Percentiles rank a stretch among this genome's conserved stretches.
Conservation (phyloP, 768 basidiomycete species). For the Strobilomyces dryophilus region DNA sequence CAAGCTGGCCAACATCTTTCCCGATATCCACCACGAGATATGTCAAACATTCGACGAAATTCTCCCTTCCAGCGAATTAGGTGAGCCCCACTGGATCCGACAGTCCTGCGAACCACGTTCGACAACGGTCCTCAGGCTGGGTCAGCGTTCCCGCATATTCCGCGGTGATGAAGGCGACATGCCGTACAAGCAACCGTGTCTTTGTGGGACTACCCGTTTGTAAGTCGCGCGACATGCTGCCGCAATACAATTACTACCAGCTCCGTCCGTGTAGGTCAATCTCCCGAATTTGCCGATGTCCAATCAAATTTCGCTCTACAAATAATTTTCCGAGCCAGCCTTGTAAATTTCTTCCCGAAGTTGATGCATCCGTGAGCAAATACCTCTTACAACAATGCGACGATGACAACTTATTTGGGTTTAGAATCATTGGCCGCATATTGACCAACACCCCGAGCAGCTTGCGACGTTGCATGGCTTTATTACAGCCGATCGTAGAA, state of each 20-base stretch:
- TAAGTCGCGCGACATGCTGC: conserved; percentile 16
- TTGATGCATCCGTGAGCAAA: conserved; percentile 32
- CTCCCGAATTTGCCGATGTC: conserved; percentile 33
- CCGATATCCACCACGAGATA: conserved; percentile 34
- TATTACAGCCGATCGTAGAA: conserved; percentile 31
- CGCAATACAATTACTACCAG: conserved; percentile 3
- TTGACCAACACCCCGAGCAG: conserved; percentile 32
- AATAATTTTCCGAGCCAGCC: conserved; percentile 28
- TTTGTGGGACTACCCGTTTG: conserved; percentile 39
- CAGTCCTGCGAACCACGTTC: conserved; percentile 9
- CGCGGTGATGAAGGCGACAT: conserved; percentile 30
- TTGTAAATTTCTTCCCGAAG: conserved; percentile 34
- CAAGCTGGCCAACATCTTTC: conserved; percentile 32
- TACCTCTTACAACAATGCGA: conserved; percentile 2
- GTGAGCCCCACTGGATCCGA: conserved; percentile 10
- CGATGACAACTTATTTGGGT: conserved; percentile 12
- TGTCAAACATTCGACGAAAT: conserved; percentile 27
- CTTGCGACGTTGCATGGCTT: conserved; percentile 26
- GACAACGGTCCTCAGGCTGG: conserved; percentile 26
- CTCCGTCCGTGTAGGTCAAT: conserved; percentile 28
- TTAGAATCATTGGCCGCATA: conserved; percentile 30
- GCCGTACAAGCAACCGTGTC: conserved; percentile 38
- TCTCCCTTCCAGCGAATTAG: conserved; percentile 18
- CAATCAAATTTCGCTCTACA: conserved; percentile 33
- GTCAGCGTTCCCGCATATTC: conserved; percentile 23